Conservation (phyloP, 768 basidiomycete genomes). For the Leccinum ochraceum region DNA sequence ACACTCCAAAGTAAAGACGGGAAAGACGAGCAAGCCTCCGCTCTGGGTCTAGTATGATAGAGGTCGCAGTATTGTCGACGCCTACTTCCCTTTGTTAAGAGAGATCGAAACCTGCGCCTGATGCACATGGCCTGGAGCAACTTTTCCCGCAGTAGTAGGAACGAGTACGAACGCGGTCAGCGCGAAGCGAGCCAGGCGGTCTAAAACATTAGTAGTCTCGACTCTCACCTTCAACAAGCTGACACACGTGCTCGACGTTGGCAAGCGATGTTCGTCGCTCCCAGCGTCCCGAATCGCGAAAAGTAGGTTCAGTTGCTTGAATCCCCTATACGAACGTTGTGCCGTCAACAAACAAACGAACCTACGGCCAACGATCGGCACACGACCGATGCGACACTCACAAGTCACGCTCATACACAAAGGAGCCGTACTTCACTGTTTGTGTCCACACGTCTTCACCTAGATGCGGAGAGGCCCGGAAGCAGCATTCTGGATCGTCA, state of each 20-base stretch:
- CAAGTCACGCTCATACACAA: slow-evolving; percentile 40
- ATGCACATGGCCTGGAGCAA: slow-evolving; percentile 80
- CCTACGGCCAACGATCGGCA: too few species aligned
- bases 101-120: slow-evolving; percentile 91
- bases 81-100: slow-evolving; percentile 47
- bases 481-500: too few species aligned
- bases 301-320: slow-evolving; percentile 82
- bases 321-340: slow-evolving; percentile 50
- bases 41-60: too few species aligned
- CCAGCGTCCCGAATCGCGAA: slow-evolving; percentile 84
- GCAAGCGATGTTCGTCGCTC: slow-evolving; percentile 65
- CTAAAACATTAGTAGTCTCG: slow-evolving; percentile 28
- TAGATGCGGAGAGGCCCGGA: too few species aligned
- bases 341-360: background rate
- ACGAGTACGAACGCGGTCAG: slow-evolving; percentile 1
- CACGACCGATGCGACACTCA: slow-evolving; percentile 36
- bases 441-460: too few species aligned
- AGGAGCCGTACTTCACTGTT: too few species aligned
- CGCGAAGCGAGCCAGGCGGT: background rate
- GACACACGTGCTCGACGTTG: slow-evolving; percentile 84
- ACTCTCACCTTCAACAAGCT: slow-evolving; percentile 41
- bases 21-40: too few species aligned
- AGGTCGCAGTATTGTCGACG: too few species aligned
- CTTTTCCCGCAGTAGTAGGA: slow-evolving; percentile 73
- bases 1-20: background rate